phyloP scores from a whole-genome alignment of 495 filamentous ascomycete species.

The Letharia columbiana region DNA sequence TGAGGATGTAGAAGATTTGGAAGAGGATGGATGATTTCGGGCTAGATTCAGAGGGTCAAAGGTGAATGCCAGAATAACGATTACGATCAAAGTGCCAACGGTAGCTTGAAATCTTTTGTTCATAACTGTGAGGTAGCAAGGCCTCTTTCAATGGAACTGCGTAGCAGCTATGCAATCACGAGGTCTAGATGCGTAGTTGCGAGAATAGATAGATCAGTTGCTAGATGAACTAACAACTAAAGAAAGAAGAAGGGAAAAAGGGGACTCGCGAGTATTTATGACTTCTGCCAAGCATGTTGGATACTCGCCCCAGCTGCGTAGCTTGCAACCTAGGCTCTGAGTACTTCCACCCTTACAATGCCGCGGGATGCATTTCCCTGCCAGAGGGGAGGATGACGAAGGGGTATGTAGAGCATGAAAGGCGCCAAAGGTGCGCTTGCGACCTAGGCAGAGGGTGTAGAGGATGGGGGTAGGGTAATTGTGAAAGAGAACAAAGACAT shows the following conservation, averaged over 20 bases:
- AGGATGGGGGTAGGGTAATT: neutral
- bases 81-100: neutral
- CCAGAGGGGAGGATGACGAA: neutral
- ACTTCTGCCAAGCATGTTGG: too few relatives aligned
- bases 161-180: too few relatives aligned
- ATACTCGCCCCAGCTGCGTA: too few relatives aligned
- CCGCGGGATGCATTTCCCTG: neutral
- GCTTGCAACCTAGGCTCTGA: too few relatives aligned
- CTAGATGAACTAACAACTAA: too few relatives aligned
- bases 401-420: neutral
- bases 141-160: too few relatives aligned
- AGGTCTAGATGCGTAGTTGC: too few relatives aligned
- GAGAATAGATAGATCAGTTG: too few relatives aligned
- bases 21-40: neutral
- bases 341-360: too few relatives aligned
- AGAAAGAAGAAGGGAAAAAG: too few relatives aligned
- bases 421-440: neutral
- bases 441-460: neutral
- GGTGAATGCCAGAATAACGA: neutral
- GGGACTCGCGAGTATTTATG: too few relatives aligned
- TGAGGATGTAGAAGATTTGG: neutral
- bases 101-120: neutral
- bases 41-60: neutral
- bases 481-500: neutral
- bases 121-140: too few relatives aligned